Evolutionary conservation across 495 filamentous ascomycete species (phyloP).

Genomic region (Lasiosphaeria hispida): DNA sequence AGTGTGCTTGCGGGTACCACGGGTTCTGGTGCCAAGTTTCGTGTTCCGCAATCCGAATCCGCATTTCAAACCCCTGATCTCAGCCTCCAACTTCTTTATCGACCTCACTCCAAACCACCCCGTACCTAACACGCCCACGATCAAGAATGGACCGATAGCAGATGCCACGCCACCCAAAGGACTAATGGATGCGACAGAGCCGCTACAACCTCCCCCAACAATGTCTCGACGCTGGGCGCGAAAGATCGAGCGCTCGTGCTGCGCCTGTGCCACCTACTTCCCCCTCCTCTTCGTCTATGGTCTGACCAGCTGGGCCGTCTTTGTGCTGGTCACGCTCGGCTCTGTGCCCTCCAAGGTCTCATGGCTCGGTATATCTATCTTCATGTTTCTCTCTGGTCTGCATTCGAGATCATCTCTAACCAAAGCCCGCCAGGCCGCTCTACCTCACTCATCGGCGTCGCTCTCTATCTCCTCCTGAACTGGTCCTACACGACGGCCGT

Average conservation of each 20-base stretch:
- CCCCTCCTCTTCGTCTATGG: conserved; percentile 87
- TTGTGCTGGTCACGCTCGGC: conserved; percentile 77
- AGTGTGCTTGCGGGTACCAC: no score
- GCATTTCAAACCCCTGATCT: no score
- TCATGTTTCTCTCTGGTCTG: not conserved
- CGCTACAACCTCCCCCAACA: conserved; percentile 12
- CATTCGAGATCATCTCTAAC: not conserved
- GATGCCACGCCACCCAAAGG: not conserved
- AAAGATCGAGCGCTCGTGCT: conserved; percentile 80
- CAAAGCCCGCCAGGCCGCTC: conserved; percentile 34
- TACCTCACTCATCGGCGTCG: conserved; percentile 57
- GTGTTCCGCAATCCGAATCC: no score
- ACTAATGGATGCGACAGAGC: conserved; percentile 8
- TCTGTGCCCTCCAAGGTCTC: conserved; percentile 51
- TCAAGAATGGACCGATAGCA: conserved; percentile 14
- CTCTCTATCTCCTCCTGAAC: conserved; percentile 77
- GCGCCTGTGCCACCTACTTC: conserved; percentile 75
- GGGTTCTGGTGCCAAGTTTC: no score
- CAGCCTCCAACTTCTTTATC: no score
- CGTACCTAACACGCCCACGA: not conserved
- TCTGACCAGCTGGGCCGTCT: conserved; percentile 85
- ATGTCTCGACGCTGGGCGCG: conserved; percentile 62
- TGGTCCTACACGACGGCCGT: conserved; percentile 88
- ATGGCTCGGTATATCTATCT: conserved; percentile 63
- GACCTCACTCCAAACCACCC: no score